These are phyloP conservation scores for Calonectria leucothoes DNA, from an alignment of 2,329 filamentous ascomycete species.

Conservation along the genomic window DNA sequence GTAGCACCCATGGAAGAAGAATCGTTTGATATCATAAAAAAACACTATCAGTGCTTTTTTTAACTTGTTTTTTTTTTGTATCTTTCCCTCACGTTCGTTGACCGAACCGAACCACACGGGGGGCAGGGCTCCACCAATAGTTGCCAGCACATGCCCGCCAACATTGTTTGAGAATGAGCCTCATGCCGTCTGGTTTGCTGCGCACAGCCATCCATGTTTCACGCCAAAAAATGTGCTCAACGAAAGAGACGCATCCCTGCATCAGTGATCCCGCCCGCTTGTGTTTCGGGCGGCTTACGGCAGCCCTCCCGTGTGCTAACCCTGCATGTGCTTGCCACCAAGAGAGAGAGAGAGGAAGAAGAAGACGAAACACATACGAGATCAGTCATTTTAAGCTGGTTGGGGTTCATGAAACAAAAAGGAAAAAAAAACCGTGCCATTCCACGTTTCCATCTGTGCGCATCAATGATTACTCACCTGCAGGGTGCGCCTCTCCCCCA, in stretches of 20 bases:
- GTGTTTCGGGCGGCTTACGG: conserved; percentile 7
- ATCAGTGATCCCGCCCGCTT: neutral
- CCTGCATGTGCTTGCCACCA: neutral
- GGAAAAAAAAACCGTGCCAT: neutral
- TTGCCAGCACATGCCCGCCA: neutral
- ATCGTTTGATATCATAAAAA: neutral
- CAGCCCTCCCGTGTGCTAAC: neutral
- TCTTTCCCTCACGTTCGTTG: neutral
- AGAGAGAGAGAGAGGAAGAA: conserved; percentile 1
- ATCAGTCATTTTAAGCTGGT: neutral
- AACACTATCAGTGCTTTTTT: neutral
- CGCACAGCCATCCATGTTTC: conserved; percentile 14
- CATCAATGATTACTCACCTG: conserved; percentile 4
- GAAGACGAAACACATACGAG: neutral
- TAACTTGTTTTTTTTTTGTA: too few relatives aligned
- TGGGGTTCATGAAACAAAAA: neutral
- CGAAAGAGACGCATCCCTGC: neutral
- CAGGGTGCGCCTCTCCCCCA: neutral
- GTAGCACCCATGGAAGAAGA: neutral
- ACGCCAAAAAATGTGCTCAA: neutral
- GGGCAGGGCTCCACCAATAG: neutral
- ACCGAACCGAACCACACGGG: neutral
- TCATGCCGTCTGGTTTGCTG: neutral
- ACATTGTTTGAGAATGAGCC: neutral
- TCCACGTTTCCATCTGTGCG: conserved; percentile 13